These are phyloP conservation scores for Vishniacozyma victoriae DNA, from an alignment of 768 basidiomycete species.

Conservation along the genomic window DNA sequence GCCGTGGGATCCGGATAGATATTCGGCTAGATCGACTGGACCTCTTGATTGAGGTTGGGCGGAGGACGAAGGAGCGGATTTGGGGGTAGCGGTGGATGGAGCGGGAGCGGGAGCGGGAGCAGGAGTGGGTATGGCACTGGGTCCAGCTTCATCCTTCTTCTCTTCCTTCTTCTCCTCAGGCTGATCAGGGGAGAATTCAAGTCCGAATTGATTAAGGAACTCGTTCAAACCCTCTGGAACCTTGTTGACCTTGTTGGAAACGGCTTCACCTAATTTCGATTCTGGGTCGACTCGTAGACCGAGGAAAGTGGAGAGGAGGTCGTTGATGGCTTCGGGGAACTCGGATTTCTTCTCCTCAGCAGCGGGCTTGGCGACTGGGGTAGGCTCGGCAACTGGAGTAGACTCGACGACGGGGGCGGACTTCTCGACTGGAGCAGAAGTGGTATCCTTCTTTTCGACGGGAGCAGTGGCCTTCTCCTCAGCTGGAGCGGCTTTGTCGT, in stretches of 20 bases:
- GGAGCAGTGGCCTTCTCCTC: neutral
- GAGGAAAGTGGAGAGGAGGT: slow-evolving; percentile 33
- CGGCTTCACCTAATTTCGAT: slow-evolving; percentile 1
- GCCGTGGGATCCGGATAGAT: slow-evolving; percentile 21
- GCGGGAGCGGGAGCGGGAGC: neutral
- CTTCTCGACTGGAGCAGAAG: neutral
- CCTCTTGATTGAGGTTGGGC: neutral
- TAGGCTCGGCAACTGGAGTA: neutral
- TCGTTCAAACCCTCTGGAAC: slow-evolving; percentile 35
- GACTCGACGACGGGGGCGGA: neutral
- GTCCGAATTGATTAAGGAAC: slow-evolving; percentile 33
- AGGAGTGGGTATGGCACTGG: slow-evolving; percentile 3
- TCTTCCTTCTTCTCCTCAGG: neutral
- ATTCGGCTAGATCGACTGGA: slow-evolving; percentile 24
- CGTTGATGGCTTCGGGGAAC: slow-evolving; percentile 34
- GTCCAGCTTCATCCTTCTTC: slow-evolving; percentile 2
- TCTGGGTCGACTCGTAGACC: slow-evolving; percentile 36
- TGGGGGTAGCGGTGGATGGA: neutral
- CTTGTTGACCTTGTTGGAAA: neutral
- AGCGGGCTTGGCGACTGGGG: neutral
- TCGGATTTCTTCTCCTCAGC: neutral
- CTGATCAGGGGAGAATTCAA: slow-evolving; percentile 29
- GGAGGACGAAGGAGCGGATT: neutral
- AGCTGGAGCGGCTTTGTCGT: neutral
- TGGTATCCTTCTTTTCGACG: neutral